Base-by-base conservation (phyloP, 345 rosid genomes). In the Mallotus nudiflorus region DNA sequence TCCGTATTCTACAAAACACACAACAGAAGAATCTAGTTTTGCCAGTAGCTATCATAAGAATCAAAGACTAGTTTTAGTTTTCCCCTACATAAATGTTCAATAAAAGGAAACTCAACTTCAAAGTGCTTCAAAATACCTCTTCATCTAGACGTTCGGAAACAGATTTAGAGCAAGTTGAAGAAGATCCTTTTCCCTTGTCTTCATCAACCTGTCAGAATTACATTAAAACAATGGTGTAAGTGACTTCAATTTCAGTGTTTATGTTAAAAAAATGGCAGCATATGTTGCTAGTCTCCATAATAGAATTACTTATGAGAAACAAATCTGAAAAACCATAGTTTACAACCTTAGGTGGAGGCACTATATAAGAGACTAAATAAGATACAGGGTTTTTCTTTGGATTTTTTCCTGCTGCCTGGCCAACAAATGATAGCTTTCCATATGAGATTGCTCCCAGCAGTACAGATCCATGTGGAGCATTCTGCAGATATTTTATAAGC, bases 331-430 rank as follows among this genome's bases (percentile, higher is more conserved):
- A 42, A 69, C 22, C 48, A 62, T 28, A 52, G 28, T 29, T 57
- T 31, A 53, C 51, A 75, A 93, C 99, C 99, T 95, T 95, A 77
- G 73, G 84, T 62, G 99, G 96, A 62, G 99, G 99, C 78, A 95
- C 87, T 62, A 90, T 55, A 76, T 83, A 92, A 75, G 87, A 82
- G 60, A 94, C 83, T 57, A 66, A 85, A 78, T 90, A 87, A 39
- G 85, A 78, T 22, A 82, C 90, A 59, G 92, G 97, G 71, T 82
- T 88, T 82, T 86, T 92, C 66, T 75, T 67, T 42, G 89, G 93
- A 67, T 58, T 84, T 80, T 75, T 87, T 48, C 82, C 84, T 49
- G 46, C 78, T 67, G 72, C 84, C 72, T 78, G 80, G 64, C 84
- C 78, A 72, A 66, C 79, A 83, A 49, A 76, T 33, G 93, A 88